These are phyloP conservation scores for Citrullus colocynthis DNA, from an alignment of 306 rosid genomes.

Conservation along the genomic window DNA sequence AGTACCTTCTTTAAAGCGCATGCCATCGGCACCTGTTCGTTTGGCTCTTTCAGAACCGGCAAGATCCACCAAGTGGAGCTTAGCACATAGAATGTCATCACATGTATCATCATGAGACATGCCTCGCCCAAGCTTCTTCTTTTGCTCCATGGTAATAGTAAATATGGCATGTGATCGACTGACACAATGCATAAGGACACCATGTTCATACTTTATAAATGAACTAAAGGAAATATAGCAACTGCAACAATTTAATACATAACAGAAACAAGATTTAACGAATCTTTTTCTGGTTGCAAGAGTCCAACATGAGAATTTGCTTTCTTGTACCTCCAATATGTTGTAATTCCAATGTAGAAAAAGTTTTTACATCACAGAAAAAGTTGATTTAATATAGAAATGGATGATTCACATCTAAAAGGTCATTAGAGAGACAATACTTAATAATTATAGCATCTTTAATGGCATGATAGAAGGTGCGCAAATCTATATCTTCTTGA, in stretches of 20 bases:
- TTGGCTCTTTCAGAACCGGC: constrained; percentile 98
- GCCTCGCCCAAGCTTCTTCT: constrained; percentile 27
- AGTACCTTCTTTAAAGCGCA: constrained; percentile 97
- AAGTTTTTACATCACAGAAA: not conserved
- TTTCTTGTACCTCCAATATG: not conserved
- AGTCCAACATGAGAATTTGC: not conserved
- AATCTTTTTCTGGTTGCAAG: not conserved
- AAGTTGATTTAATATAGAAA: not conserved
- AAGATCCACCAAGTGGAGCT: constrained; percentile 81
- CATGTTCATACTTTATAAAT: not conserved
- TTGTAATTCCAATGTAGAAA: not conserved
- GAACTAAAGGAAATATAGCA: not conserved
- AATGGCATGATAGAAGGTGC: no score
- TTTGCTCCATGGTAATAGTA: constrained; percentile 88
- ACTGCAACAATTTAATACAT: not conserved
- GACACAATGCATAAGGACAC: not conserved
- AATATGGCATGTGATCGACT: constrained; percentile 98
- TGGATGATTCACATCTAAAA: not conserved
- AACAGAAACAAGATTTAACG: not conserved
- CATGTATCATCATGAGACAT: constrained; percentile 34
- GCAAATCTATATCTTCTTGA: no score
- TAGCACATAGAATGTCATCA: constrained; percentile 76
- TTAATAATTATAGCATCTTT: no score
- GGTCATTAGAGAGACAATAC: not conserved
- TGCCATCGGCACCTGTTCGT: constrained; percentile 94